Conservation (phyloP, 208 protist species). For the Crithidia expoeki region DNA sequence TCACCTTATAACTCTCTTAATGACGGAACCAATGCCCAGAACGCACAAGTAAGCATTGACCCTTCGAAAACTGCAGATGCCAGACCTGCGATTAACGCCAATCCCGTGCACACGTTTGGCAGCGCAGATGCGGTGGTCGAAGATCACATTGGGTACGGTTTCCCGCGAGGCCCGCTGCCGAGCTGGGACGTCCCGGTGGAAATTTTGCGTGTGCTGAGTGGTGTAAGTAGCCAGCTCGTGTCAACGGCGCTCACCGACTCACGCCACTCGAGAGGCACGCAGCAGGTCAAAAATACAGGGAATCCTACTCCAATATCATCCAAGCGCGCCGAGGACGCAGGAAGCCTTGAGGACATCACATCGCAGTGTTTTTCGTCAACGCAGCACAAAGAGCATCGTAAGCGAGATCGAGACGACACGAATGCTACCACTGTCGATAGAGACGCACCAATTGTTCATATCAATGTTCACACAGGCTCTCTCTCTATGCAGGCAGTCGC, state of each 20-base stretch:
- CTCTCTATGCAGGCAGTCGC: background rate
- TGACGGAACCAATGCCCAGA: too few species aligned
- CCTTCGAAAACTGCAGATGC: too few species aligned
- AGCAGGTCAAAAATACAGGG: background rate
- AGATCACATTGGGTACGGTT: slow-evolving; percentile 43
- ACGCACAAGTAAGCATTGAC: too few species aligned
- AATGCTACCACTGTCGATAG: background rate
- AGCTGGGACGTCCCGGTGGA: slow-evolving; percentile 72
- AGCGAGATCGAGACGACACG: background rate
- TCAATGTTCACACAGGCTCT: background rate
- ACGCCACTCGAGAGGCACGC: background rate
- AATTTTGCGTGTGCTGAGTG: slow-evolving; percentile 39
- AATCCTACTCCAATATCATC: background rate
- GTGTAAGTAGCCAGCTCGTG: background rate
- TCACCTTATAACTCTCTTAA: too few species aligned
- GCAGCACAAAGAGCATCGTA: background rate
- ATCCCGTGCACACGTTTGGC: slow-evolving; percentile 1
- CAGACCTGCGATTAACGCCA: background rate
- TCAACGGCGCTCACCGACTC: background rate
- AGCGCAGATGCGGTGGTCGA: slow-evolving; percentile 5
- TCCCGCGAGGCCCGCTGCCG: slow-evolving; percentile 55
- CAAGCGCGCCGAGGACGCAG: background rate
- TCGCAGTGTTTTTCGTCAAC: background rate
- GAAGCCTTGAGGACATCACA: background rate
- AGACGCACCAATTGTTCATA: background rate